Conservation (phyloP, 2,329 filamentous ascomycete genomes). For the Orbilia blumenaviensis region DNA sequence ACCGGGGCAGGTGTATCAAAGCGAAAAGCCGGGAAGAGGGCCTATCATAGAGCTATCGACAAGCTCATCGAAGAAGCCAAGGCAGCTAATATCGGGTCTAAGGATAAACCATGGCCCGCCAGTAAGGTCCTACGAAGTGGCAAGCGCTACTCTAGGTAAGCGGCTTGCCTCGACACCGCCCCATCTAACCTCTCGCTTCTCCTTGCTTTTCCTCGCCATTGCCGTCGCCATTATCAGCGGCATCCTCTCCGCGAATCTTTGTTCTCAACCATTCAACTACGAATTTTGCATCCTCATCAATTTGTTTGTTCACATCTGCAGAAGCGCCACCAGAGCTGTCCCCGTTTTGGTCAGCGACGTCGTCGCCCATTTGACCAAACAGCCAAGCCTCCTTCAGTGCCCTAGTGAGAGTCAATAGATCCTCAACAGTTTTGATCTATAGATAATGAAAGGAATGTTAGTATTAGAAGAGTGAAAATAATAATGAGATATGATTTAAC, state of each 20-base stretch:
- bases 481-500: not conserved
- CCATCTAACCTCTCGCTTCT: not conserved
- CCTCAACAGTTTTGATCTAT: constrained; percentile 71
- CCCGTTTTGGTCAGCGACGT: constrained; percentile 10
- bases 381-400: constrained; percentile 74
- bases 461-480: too few species aligned
- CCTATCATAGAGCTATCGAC: not conserved
- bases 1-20: not conserved
- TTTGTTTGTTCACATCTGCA: constrained; percentile 61
- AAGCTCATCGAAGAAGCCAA: not conserved
- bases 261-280: constrained; percentile 46
- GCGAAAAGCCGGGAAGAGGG: not conserved
- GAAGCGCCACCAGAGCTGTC: constrained; percentile 63
- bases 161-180: not conserved
- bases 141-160: not conserved
- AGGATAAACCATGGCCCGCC: not conserved
- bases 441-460: not conserved
- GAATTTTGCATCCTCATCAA: constrained; percentile 59
- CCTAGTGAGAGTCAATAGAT: constrained; percentile 70
- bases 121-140: constrained; percentile 29
- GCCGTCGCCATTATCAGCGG: not conserved
- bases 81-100: not conserved
- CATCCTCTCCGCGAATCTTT: constrained; percentile 34
- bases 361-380: constrained; percentile 68
- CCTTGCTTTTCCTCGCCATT: not conserved